Evolutionary conservation across 208 protist species (phyloP).

Genomic region (Acanthamoeba triangularis): DNA sequence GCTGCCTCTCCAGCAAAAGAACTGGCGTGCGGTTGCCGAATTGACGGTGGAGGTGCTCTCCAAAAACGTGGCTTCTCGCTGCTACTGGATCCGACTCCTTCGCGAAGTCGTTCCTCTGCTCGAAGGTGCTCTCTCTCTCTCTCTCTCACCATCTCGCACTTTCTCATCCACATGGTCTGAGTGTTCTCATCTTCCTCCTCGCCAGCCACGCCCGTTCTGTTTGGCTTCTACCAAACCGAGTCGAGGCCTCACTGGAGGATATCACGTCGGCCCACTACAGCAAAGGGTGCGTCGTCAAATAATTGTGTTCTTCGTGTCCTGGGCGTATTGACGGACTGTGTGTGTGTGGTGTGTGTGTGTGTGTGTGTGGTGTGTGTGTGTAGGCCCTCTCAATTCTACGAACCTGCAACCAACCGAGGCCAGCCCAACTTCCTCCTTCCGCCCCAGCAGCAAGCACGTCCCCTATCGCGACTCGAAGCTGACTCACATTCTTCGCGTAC

Average conservation of each 20-base stretch:
- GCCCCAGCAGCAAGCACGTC: slow-evolving; percentile 12
- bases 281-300: slow-evolving; percentile 26
- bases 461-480: slow-evolving; percentile 81
- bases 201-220: slow-evolving; percentile 55
- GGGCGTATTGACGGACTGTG: too few species aligned
- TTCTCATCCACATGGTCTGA: background rate
- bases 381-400: slow-evolving; percentile 95
- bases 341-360: too few species aligned
- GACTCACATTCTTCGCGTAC: slow-evolving; percentile 59
- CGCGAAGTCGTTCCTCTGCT: slow-evolving; percentile 69
- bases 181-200: background rate
- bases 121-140: slow-evolving; percentile 41
- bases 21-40: slow-evolving; percentile 43
- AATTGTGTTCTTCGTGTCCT: too few species aligned
- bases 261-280: slow-evolving; percentile 73
- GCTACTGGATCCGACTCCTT: slow-evolving; percentile 75
- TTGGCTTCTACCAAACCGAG: slow-evolving; percentile 45
- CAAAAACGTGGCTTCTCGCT: slow-evolving; percentile 43
- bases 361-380: too few species aligned
- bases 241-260: slow-evolving; percentile 47
- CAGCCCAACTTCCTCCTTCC: background rate
- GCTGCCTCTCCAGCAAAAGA: background rate
- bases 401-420: slow-evolving; percentile 94
- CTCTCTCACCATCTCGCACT: too few species aligned
- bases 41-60: slow-evolving; percentile 59